Percentiles rank a stretch among this genome's conserved stretches.
Conservation (phyloP, 169 alveolate species). For the Plasmodium adleri region DNA sequence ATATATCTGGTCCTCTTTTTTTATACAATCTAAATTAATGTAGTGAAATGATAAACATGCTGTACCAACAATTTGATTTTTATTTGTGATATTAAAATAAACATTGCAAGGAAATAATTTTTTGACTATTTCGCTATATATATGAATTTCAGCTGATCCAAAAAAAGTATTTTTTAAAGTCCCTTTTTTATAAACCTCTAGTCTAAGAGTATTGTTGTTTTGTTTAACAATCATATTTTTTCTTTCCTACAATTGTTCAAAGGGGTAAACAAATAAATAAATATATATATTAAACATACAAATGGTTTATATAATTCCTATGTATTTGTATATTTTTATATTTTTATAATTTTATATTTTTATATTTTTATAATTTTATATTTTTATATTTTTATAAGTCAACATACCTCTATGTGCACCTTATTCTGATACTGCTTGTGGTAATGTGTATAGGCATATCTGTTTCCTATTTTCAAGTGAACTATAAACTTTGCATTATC, state of each 20-base stretch:
- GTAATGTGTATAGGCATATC: slow-evolving; percentile 67
- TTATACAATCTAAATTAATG: slow-evolving; percentile 63
- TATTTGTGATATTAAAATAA: slow-evolving; percentile 42
- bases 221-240: slow-evolving; percentile 66
- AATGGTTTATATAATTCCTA: too few relatives aligned
- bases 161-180: slow-evolving; percentile 59
- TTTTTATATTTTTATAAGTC: too few relatives aligned
- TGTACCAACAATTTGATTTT: slow-evolving; percentile 63
- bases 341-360: too few relatives aligned
- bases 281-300: too few relatives aligned
- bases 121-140: slow-evolving; percentile 59
- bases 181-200: slow-evolving; percentile 64
- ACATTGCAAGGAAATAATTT: slow-evolving; percentile 47
- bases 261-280: neutral
- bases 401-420: slow-evolving; percentile 44
- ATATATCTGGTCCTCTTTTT: slow-evolving; percentile 60
- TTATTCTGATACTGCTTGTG: slow-evolving; percentile 50
- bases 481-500: slow-evolving; percentile 54
- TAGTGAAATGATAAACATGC: slow-evolving; percentile 55
- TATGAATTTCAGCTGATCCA: slow-evolving; percentile 60
- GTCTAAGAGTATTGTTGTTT: slow-evolving; percentile 25
- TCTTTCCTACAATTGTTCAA: slow-evolving; percentile 55
- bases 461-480: slow-evolving; percentile 45
- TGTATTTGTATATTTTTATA: too few relatives aligned
- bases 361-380: too few relatives aligned